Base-by-base conservation (phyloP, 257 asterid species). In the Catharanthus roseus region DNA sequence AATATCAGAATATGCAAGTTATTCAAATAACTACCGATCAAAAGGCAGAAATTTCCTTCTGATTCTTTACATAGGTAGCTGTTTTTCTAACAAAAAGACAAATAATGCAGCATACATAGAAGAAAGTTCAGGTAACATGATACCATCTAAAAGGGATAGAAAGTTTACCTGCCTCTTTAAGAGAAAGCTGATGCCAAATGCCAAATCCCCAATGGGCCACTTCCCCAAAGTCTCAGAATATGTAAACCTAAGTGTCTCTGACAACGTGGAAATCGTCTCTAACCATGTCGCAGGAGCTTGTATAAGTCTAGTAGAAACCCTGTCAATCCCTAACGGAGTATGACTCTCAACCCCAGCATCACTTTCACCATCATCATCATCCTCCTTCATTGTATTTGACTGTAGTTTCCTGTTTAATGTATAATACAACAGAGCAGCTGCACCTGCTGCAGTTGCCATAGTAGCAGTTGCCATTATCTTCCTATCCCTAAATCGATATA, bases 371-470 rank as follows among this genome's bases (percentile, higher is more conserved):
- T 88, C 92, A 6, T 85, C 95, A 28, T 49, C 90, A 21, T n/a
- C n/a, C n/a, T n/a, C n/a, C n/a, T 69, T 45, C 31, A 83, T 53
- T 31, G 83, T 70, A 61, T 73, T 72, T 28, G 91, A 66, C 74
- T 82, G 95, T 44, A 91, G 57, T 79, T 88, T 93, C 80, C 75
- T 88, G 77, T 89, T 91, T 66, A 95, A 85, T 12, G 97, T 89
- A 61, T 89, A 95, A 75, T 95, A 95, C 82, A 95, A 82, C 72
- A 91, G 90, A 12, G 99, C 99, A 74, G 97, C 99, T 26, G 99
- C 99, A 79, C 99, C 99, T 16, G 99, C 97, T 68, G 99, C 99
- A n/a, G 99, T 91, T 31, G 97, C 99, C 96, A 95, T 87, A 65
- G 99, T 88, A 79, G 99, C 97, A 29, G 99, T 89, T 21, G 99